Evolutionary conservation across 2,329 filamentous ascomycete genomes (phyloP).

Genomic region (Clonostachys rosea): DNA sequence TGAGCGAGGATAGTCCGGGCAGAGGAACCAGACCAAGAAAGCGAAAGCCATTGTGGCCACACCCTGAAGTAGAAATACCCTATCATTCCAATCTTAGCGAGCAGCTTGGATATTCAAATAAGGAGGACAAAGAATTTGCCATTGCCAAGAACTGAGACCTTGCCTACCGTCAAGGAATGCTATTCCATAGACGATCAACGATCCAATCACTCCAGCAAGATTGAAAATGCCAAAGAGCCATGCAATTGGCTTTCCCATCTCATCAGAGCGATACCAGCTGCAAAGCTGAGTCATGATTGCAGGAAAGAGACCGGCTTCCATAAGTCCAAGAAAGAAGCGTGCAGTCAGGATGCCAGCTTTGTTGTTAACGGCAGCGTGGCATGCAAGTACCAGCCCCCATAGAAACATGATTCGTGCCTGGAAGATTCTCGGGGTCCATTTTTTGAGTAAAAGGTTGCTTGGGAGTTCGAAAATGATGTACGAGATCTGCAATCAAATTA

Average conservation of each 20-base stretch:
- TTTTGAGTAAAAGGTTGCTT: constrained; percentile 63
- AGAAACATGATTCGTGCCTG: constrained; percentile 63
- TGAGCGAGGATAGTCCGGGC: not conserved
- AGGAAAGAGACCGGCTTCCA: constrained; percentile 55
- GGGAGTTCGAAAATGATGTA: constrained; percentile 62
- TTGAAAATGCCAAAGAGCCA: not conserved
- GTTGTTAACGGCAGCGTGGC: constrained; percentile 17
- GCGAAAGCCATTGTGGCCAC: not conserved
- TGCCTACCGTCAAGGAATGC: not conserved
- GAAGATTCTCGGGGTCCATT: constrained; percentile 57
- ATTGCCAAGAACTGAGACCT: not conserved
- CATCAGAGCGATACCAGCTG: constrained; percentile 55
- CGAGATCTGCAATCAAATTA: constrained; percentile 32
- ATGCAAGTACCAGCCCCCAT: constrained; percentile 20
- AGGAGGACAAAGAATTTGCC: too few species aligned
- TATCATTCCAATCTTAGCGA: not conserved
- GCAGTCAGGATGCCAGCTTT: constrained; percentile 18
- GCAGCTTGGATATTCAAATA: too few species aligned
- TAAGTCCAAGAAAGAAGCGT: constrained; percentile 46
- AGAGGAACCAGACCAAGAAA: not conserved
- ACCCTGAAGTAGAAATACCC: not conserved
- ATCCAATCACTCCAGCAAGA: not conserved
- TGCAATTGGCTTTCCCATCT: constrained; percentile 4
- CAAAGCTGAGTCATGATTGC: constrained; percentile 57
- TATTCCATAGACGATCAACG: not conserved